Percentiles rank a stretch among this genome's conserved stretches.
These are phyloP conservation scores for Chlorociboria aeruginascens DNA, from an alignment of 495 filamentous ascomycete genomes.

Conservation along the genomic window DNA sequence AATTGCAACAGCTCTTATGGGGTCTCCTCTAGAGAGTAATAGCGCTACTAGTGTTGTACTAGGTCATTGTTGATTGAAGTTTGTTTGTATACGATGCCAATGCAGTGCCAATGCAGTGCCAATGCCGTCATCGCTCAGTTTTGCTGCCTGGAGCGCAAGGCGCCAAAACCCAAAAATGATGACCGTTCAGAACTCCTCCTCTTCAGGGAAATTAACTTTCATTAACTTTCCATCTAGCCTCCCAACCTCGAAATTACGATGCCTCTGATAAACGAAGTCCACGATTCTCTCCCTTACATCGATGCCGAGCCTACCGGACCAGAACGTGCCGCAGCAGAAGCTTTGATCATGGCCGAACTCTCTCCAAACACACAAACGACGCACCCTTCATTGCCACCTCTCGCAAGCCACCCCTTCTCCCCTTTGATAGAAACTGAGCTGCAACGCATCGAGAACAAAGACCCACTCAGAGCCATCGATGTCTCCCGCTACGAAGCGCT, in stretches of 20 bases:
- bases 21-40: not conserved
- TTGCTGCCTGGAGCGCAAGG: constrained; percentile 1
- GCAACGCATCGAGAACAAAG: constrained; percentile 39
- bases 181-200: too few species aligned
- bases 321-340: constrained; percentile 44
- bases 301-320: constrained; percentile 50
- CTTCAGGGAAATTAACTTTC: too few species aligned
- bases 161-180: not conserved
- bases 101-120: too few species aligned
- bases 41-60: not conserved
- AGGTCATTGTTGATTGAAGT: not conserved
- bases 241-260: not conserved
- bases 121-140: too few species aligned
- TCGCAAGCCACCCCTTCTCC: constrained; percentile 32
- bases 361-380: constrained; percentile 28
- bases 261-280: constrained; percentile 21
- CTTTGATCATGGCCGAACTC: constrained; percentile 53
- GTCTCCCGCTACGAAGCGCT: constrained; percentile 69
- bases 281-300: constrained; percentile 82
- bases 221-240: too few species aligned
- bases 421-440: constrained; percentile 53
- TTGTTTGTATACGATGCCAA: not conserved
- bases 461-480: constrained; percentile 55
- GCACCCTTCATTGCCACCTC: constrained; percentile 29
- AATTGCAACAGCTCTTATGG: not conserved